Evolutionary conservation across 805 yeast genomes (phyloP).

Genomic region (Jamesozyma gamospora): DNA sequence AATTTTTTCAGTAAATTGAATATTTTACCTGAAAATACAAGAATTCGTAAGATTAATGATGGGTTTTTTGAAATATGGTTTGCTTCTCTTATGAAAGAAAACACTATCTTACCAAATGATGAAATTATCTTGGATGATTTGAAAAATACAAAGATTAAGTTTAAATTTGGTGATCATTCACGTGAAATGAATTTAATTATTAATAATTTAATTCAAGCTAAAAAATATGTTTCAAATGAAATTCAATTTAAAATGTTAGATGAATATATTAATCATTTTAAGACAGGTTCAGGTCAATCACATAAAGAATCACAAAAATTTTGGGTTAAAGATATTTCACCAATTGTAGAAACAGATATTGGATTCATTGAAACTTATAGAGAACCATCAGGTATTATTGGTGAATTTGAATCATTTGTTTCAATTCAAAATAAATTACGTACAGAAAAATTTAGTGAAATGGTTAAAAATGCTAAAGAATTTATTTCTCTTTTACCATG

Average conservation of each 20-base stretch:
- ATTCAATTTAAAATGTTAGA: constrained; percentile 59
- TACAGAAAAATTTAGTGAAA: constrained; percentile 63
- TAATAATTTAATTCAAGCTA: constrained; percentile 46
- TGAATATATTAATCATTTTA: constrained; percentile 57
- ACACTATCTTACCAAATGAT: constrained; percentile 41
- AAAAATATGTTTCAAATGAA: constrained; percentile 57
- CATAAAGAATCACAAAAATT: constrained; percentile 75
- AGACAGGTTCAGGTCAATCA: constrained; percentile 74
- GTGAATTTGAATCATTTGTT: constrained; percentile 89
- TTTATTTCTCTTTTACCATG: constrained; percentile 69
- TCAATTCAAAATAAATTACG: constrained; percentile 85
- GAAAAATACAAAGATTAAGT: constrained; percentile 35
- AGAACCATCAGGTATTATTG: constrained; percentile 85
- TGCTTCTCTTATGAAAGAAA: constrained; percentile 50
- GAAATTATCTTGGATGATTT: constrained; percentile 28
- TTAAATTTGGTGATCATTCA: constrained; percentile 72
- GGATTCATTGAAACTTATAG: constrained; percentile 91
- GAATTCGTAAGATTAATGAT: constrained; percentile 49
- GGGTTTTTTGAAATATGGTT: constrained; percentile 48
- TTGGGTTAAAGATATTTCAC: constrained; percentile 85
- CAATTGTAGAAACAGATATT: constrained; percentile 67
- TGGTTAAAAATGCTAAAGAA: constrained; percentile 57
- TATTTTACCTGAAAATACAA: constrained; percentile 61
- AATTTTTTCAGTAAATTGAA: constrained; percentile 15
- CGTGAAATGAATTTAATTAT: constrained; percentile 54